Base-by-base conservation (phyloP, 371 early-diverging fungal species). In the Encephalitozoon hellem region DNA sequence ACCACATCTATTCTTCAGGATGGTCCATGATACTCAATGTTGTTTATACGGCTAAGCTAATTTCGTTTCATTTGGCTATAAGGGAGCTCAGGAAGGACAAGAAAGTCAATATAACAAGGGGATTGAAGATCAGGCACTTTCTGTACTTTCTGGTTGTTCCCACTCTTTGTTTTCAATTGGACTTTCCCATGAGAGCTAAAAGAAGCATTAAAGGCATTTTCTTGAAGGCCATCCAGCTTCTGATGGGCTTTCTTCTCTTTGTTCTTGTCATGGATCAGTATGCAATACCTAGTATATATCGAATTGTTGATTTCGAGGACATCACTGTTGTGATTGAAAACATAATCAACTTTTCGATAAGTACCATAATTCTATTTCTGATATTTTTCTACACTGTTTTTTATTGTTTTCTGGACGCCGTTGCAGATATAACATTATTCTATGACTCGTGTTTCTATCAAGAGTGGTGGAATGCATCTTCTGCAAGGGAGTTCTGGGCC, bases 401-500 rank as follows among this genome's bases (percentile, higher is more conserved):
- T 82, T 94, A 93, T 84, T 93, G 92, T 80, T 90, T 93, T 74
- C 88, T 93, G 81, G 93, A 94, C 80, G 92, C 89, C 18, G 93
- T 94, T 86, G 95, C 94, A 28, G 96, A 97, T 79, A 80, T 96
- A 30, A 94, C 92, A 54, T 84, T 89, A 42, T 95, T 94, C 84
- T 93, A 94, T n/a, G 95, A 97, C 81, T 89, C 93, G 51, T 89
- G 90, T 77, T 95, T 95, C 86, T 96, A 95, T 86, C 93, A 92
- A 71, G 93, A 94, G 83, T 96, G 95, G 95, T 97, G 96, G 96
- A 96, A 97, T 84, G 86, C 88, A n/a, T 83, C 88, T n/a, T 89
- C 90, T 0, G 92, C 90, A 76, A 93, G 91, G 74, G 94, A 94
- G 82, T 97, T 92, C 86, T 92, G 94, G 51, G 89, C 93, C 59